phyloP scores from a whole-genome alignment of 148 eudicot species.

The Cornus controversa region DNA sequence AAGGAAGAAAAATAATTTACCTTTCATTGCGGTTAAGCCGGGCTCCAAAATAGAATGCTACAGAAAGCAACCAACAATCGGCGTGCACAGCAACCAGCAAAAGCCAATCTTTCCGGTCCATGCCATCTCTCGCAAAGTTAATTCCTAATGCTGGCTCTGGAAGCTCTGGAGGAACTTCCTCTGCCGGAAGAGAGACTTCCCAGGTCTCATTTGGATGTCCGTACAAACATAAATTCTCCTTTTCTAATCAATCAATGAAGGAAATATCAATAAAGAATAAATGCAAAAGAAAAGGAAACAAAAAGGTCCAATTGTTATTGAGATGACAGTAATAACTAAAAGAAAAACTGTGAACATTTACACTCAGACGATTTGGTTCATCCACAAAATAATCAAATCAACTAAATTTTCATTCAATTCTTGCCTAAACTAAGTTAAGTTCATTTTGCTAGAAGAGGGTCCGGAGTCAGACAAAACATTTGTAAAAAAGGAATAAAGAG shows the following conservation, averaged over 20 bases:
- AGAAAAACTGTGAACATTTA: background rate
- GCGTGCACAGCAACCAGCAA: conserved; percentile 84
- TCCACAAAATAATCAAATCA: background rate
- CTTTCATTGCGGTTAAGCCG: conserved; percentile 73
- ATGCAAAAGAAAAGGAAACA: background rate
- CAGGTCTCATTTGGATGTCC: conserved; percentile 75
- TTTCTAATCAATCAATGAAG: conserved; percentile 36
- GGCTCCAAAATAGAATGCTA: conserved; percentile 86
- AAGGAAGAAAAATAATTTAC: conserved; percentile 22
- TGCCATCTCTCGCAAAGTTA: conserved; percentile 91
- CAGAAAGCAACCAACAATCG: conserved; percentile 90
- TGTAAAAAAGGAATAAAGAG: background rate
- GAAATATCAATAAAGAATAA: background rate
- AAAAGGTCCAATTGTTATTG: background rate
- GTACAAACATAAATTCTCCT: conserved; percentile 85
- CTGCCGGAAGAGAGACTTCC: conserved; percentile 90
- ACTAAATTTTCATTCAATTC: background rate
- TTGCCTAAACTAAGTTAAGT: background rate
- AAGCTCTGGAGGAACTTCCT: conserved; percentile 94
- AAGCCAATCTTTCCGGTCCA: conserved; percentile 85
- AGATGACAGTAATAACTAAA: background rate
- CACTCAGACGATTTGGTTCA: background rate
- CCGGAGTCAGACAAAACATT: background rate
- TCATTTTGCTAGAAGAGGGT: background rate
- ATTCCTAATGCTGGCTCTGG: conserved; percentile 97